phyloP scores from a whole-genome alignment of 305 asterid species.

The Plantago coronopus region DNA sequence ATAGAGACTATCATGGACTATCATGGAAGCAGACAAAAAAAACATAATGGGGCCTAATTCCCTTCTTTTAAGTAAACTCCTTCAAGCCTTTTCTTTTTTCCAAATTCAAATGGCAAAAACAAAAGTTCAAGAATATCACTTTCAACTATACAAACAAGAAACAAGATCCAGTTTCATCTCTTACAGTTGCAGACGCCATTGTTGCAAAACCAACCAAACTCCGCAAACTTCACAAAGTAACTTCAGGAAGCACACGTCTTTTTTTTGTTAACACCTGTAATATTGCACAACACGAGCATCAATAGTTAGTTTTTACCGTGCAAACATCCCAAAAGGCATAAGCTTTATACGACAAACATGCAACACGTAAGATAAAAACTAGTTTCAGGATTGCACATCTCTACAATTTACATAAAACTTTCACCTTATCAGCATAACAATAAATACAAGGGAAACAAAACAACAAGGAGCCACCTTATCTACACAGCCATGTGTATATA shows the following conservation, averaged over 20 bases:
- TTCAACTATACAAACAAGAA: not conserved
- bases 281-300: not conserved
- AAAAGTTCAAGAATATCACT: no score
- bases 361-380: no score
- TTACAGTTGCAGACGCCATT: slow-evolving; percentile 46
- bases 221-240: slow-evolving; percentile 6
- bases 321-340: no score
- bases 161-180: slow-evolving; percentile 5
- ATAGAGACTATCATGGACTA: no score
- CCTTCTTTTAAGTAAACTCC: not conserved
- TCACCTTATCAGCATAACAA: no score
- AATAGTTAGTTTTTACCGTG: slow-evolving; percentile 1
- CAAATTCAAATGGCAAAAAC: not conserved
- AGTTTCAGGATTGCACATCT: no score
- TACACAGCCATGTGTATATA: slow-evolving; percentile 1
- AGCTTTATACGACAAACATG: no score
- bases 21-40: not conserved
- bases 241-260: not conserved
- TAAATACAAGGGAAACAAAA: no score
- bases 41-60: not conserved
- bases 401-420: no score
- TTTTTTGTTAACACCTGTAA: slow-evolving; percentile 21
- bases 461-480: not conserved
- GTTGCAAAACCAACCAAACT: slow-evolving; percentile 19
- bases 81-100: not conserved